A percentile compares a stretch with the other conserved stretches of the same genome.
These are phyloP conservation scores for Carpinus viminea DNA, from an alignment of 306 rosid genomes.

Conservation along the genomic window DNA sequence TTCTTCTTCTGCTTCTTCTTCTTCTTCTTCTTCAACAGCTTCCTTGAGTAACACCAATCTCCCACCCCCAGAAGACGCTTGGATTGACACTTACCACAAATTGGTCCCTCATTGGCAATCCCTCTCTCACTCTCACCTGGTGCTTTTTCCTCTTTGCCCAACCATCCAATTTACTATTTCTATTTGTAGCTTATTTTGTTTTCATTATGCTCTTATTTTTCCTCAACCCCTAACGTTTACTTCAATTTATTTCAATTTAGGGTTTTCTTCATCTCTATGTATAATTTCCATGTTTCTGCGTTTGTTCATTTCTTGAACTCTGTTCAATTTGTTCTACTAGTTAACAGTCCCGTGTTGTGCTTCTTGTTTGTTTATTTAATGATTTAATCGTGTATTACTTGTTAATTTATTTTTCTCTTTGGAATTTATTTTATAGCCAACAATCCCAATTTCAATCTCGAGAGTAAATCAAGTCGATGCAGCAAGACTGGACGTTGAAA, in stretches of 20 bases:
- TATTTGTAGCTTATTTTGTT: no score
- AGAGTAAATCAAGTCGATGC: constrained; percentile 98
- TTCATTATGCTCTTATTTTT: background rate
- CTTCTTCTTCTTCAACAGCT: constrained; percentile 1
- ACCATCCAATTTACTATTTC: background rate
- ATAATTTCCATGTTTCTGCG: background rate
- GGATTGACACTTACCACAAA: constrained; percentile 43
- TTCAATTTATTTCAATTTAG: background rate
- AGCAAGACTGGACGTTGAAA: constrained; percentile 87
- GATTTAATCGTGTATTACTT: background rate
- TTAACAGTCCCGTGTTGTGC: background rate
- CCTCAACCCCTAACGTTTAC: background rate
- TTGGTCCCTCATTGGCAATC: constrained; percentile 55
- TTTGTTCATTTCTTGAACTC: background rate
- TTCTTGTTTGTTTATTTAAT: background rate
- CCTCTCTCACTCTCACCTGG: constrained; percentile 42
- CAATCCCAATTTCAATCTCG: constrained; percentile 81
- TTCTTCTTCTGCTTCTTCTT: background rate
- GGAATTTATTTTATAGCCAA: constrained; percentile 43
- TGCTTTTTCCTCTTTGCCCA: background rate
- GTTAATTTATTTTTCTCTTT: background rate
- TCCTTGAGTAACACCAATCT: constrained; percentile 31
- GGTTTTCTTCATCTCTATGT: background rate
- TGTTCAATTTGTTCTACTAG: background rate
- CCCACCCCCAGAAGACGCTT: constrained; percentile 51